Conservation (phyloP, 2,329 filamentous ascomycete genomes). For the Cladobotryum mycophilum region DNA sequence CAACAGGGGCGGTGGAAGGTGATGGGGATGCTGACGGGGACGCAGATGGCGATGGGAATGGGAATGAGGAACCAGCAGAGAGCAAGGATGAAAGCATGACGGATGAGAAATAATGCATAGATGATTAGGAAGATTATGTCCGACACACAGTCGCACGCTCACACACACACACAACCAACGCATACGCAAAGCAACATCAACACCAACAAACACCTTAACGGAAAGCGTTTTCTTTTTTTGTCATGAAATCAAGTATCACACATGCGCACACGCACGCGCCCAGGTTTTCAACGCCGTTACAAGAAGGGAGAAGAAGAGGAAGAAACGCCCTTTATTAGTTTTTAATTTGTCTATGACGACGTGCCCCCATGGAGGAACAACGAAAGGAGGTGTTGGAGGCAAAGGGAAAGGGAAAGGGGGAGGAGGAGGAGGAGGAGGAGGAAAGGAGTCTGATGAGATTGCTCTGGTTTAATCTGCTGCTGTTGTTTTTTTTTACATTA, state of each 20-base stretch:
- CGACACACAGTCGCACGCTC: too few relatives aligned
- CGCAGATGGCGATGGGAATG: constrained; percentile 2
- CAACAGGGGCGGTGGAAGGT: constrained; percentile 15
- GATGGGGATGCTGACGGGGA: constrained; percentile 9
- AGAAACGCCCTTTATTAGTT: not conserved
- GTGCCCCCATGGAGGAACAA: too few relatives aligned
- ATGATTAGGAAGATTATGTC: not conserved
- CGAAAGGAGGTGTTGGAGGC: not conserved
- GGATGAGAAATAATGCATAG: not conserved
- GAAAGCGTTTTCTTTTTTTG: too few relatives aligned
- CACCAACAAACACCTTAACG: too few relatives aligned
- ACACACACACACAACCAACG: not conserved
- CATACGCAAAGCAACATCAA: not conserved
- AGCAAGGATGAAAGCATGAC: constrained; percentile 4
- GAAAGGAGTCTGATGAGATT: not conserved
- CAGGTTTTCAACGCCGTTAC: not conserved
- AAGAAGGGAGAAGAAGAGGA: too few relatives aligned
- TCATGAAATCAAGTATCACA: not conserved
- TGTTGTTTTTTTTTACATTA: not conserved
- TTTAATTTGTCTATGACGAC: not conserved
- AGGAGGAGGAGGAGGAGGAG: not conserved
- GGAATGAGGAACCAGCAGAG: constrained; percentile 5
- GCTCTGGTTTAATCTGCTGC: too few relatives aligned
- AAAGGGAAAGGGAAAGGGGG: not conserved
- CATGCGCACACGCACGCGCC: not conserved